Evolutionary conservation across 805 yeast species (phyloP), one percentile per base, ranked within the genome.

Genomic region (Scheffersomyces ergatensis): DNA sequence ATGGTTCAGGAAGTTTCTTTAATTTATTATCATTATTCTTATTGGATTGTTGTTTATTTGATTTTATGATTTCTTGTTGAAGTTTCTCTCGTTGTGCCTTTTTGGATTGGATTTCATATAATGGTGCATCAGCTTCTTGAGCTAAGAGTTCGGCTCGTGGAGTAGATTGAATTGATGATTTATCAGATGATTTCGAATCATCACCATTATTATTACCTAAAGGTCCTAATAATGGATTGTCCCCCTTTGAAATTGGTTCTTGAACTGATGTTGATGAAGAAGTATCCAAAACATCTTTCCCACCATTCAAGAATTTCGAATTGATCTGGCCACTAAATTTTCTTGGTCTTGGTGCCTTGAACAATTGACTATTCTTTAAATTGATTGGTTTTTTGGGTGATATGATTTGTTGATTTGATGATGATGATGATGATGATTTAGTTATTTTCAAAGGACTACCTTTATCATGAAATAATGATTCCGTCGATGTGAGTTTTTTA

Each of bases 121-220:
- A 60, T 3, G 85, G 85, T 4, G 74, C 76, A 26, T 81, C 77
- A 0, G 75, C 70, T 23, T 74, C 76, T 46, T 70, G 64, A 4
- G 66, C 57, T 24, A 78, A 46, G 17, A 55, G 43, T 2, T 68
- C 72, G 11, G 51, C 57, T 11, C 50, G 38, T 27, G 43, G 47
- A 3, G 57, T 42, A 4, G 47, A 33, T 24, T 49, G 47, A 16
- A 53, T 43, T 3, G 65, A 43, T 3, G 45, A 30, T 26, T 51
- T 49, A 27, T 57, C 60, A 16, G 32, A 25, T 19, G 51, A 24
- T 25, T 43, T 45, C 3, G 39, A 21, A 23, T 37, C 45, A 13
- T 38, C 43, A n/a, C n/a, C n/a, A 3, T 49, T 44, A 7, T 31
- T 39, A 16, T 40, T 27, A 30, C 63, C 62, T 35, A 58, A 50